Evolutionary conservation across 306 rosid species (phyloP), one percentile per base, ranked within the genome.

Genomic region (Prunus kanzakura): DNA sequence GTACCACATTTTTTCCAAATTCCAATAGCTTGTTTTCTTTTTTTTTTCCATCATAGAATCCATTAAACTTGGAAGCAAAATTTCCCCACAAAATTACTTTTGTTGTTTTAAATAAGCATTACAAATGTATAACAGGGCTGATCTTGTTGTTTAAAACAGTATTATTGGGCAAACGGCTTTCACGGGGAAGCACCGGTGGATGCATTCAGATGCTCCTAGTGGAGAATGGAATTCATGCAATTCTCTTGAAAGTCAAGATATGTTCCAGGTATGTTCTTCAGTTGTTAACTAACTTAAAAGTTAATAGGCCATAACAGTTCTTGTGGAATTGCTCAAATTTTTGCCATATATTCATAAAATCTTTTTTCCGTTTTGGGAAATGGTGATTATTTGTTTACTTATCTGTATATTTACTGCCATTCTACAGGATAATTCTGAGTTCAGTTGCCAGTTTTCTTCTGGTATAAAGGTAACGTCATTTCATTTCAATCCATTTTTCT

Each of bases 161-260:
- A 76, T 85, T 76, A 82, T 93, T 81, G 96, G 98, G 75, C 86
- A 82, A 80, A 91, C 88, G 74, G 98, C 93, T 86, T 87, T 87
- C 75, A 83, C 82, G 4, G 96, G 96, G 11, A 89, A 87, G 69
- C 85, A 87, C 69, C 79, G 51, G 71, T 93, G 98, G 97, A 75
- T 91, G 69, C 85, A 84, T 78, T 86, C 96, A 46, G 88, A 92
- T 73, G 80, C 54, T 65, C 80, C 57, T 15, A 58, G 20, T 69
- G 83, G 68, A 32, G 84, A 80, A 55, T 81, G 84, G 89, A 83
- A 80, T 83, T 69, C 83, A 63, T 64, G 81, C 38, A 46, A 60
- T 60, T 79, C 76, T 61, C 51, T 67, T 55, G 67, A 51, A 70
- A 64, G 54, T 64, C 76, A 32, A 43, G 79, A 83, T 71, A 19